Evolutionary conservation across 768 basidiomycete genomes (phyloP).

Genomic region (Tubosaeta sp.): DNA sequence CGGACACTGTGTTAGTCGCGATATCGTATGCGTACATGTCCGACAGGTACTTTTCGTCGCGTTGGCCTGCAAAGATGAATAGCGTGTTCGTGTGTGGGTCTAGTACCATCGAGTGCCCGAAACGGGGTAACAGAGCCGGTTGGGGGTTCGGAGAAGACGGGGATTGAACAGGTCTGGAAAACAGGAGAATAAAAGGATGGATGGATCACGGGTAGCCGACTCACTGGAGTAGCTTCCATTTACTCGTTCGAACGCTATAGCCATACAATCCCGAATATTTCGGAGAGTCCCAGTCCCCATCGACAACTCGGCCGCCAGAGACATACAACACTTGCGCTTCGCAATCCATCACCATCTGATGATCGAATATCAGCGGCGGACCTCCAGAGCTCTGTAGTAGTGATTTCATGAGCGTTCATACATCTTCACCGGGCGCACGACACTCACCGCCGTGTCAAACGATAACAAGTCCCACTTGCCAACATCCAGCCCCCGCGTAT

Average conservation of each 20-base stretch:
- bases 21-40: constrained; percentile 79
- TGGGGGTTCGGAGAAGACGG: constrained; percentile 25
- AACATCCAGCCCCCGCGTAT: constrained; percentile 31
- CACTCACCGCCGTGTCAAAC: constrained; percentile 60
- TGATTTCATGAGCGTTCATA: neutral
- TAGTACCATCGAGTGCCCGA: constrained; percentile 79
- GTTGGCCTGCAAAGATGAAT: constrained; percentile 73
- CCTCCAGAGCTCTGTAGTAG: constrained; percentile 54
- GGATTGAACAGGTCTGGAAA: constrained; percentile 20
- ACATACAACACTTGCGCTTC: constrained; percentile 70
- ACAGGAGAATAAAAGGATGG: neutral
- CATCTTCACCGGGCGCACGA: neutral
- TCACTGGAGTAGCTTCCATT: constrained; percentile 69
- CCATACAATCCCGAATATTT: constrained; percentile 73
- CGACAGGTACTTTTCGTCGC: constrained; percentile 59
- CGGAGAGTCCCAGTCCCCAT: constrained; percentile 53
- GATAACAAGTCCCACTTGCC: constrained; percentile 74
- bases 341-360: constrained; percentile 76
- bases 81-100: constrained; percentile 55
- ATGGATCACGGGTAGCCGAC: constrained; percentile 20
- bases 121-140: constrained; percentile 53
- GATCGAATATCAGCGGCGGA: constrained; percentile 72
- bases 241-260: constrained; percentile 60
- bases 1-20: constrained; percentile 49
- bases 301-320: constrained; percentile 70